These are phyloP conservation scores for Apiospora marii DNA, from an alignment of 2,329 filamentous ascomycete species.

Conservation along the genomic window DNA sequence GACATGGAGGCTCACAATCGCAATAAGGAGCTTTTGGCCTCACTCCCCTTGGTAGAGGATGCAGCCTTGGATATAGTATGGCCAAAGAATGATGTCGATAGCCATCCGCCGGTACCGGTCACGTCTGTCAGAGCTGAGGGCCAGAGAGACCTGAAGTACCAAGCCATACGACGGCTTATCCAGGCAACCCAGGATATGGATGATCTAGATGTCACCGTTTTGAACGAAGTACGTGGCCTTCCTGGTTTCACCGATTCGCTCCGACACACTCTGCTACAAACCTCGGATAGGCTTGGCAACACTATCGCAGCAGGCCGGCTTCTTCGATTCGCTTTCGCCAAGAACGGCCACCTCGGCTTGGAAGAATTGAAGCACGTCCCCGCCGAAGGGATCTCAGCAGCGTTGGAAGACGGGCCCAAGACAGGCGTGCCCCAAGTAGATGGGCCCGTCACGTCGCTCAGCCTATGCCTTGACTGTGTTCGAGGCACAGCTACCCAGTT, in stretches of 20 bases:
- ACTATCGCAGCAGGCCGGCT: constrained; percentile 22
- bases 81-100: constrained; percentile 9
- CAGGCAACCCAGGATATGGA: constrained; percentile 7
- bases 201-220: constrained; percentile 21
- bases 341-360: constrained; percentile 12
- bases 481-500: constrained; percentile 29
- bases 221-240: constrained; percentile 17
- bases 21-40: constrained; percentile 12
- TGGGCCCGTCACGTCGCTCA: constrained; percentile 27
- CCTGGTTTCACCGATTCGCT: constrained; percentile 15
- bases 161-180: neutral
- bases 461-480: constrained; percentile 31
- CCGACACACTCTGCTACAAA: constrained; percentile 16
- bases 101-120: neutral
- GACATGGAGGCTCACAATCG: neutral
- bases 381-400: neutral
- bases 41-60: constrained; percentile 4
- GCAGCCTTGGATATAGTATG: constrained; percentile 20
- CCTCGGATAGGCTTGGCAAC: constrained; percentile 17
- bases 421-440: neutral
- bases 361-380: constrained; percentile 17
- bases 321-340: constrained; percentile 21
- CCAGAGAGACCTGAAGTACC: neutral
- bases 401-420: constrained; percentile 1
- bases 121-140: neutral